Evolutionary conservation across 148 eudicot species (phyloP), one percentile per base, ranked within the genome.

Genomic region (Oxyria digyna): DNA sequence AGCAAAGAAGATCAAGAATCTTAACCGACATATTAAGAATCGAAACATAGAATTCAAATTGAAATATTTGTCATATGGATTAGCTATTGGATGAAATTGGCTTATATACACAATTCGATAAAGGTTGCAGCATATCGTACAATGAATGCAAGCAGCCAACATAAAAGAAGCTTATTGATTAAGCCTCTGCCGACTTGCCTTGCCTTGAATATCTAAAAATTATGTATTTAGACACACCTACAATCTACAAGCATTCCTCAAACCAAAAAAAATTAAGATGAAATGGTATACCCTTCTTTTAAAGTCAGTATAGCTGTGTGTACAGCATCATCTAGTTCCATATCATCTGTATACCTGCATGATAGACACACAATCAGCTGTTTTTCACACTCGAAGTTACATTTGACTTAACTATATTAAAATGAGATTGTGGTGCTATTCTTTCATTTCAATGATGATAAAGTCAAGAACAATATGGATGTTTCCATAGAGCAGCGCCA

Each of bases 281-380:
- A 27, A 18, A 9, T 23, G 68, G 32, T 43, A 76, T 73, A 94
- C 99, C 99, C 99, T 81, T 94, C 99, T 85, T 94, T 94, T 74
- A 94, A 75, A 8, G 99, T 94, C 83, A 94, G 75, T 71, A 94
- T 90, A 45, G 99, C 97, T 5, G 97, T 94, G 85, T 94, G 99
- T 71, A 94, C 87, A 75, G 99, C 99, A 83, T 94, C 99, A 67
- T 94, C 97, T 38, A 94, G 99, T 77, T 94, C 99, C 96, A 91
- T 90, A 73, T 94, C 99, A 68, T 94, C 99, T 14, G 96, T 85
- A 73, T 94, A 94, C 87, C 99, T 94, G 81, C 73, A 81, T 50
- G 42, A 71, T 49, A 14, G n/a, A 54, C n/a, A 21, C 59, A 42
- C 21, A 13, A 18, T 31, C 12, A 43, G 6, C 46, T 33, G 26